Conservation (phyloP, 257 asterid genomes). For the Nicotiana paniculata region DNA sequence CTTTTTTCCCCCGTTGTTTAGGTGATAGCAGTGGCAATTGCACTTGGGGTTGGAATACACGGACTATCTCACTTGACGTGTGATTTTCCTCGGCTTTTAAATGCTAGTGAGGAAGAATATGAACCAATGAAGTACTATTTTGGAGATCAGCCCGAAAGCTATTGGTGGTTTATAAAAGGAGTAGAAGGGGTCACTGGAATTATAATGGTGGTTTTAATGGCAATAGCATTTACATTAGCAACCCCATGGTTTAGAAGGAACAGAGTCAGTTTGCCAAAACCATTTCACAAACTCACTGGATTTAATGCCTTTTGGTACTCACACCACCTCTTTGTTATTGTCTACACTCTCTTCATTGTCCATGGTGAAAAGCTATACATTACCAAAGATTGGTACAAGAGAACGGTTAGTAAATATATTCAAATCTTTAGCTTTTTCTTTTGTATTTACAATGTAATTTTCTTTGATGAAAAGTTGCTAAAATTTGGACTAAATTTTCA, state of each 20-base stretch:
- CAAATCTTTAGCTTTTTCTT: neutral
- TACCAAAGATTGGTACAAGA: conserved; percentile 51
- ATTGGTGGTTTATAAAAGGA: conserved; percentile 57
- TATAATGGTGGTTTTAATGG: conserved; percentile 74
- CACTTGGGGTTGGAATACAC: conserved; percentile 69
- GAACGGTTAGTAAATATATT: conserved; percentile 41
- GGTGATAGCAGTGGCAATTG: conserved; percentile 68
- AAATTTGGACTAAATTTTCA: neutral
- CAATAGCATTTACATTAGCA: conserved; percentile 75
- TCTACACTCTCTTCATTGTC: conserved; percentile 55
- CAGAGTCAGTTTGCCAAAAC: conserved; percentile 45
- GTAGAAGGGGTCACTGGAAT: conserved; percentile 81
- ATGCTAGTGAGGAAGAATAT: conserved; percentile 37
- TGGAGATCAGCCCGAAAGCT: conserved; percentile 56
- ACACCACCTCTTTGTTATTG: conserved; percentile 70
- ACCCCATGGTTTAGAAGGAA: conserved; percentile 72
- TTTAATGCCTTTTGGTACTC: conserved; percentile 96
- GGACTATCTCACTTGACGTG: conserved; percentile 61
- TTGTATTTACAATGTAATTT: neutral
- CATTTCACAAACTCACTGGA: conserved; percentile 61
- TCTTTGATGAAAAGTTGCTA: neutral
- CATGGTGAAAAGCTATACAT: conserved; percentile 76
- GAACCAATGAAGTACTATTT: conserved; percentile 42
- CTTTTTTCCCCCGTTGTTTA: neutral
- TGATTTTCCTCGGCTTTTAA: conserved; percentile 61